Percentiles rank a stretch among this genome's conserved stretches.
Conservation (phyloP, 495 filamentous ascomycete species). For the Beverwykella pulmonaria region DNA sequence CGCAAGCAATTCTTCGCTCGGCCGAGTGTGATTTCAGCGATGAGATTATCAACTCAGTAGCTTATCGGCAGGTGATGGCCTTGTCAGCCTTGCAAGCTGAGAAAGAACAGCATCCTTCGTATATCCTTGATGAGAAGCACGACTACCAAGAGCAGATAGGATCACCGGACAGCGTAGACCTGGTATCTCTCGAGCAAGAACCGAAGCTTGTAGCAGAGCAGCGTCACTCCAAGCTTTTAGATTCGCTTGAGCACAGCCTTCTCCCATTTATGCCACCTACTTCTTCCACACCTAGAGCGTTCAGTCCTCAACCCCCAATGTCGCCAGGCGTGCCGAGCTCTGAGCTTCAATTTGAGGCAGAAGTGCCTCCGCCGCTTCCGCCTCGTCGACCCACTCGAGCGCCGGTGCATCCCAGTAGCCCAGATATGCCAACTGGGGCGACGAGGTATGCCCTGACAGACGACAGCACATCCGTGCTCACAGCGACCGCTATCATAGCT, state of each 20-base stretch:
- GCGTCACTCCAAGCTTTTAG: conserved; percentile 11
- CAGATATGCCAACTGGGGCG: neutral
- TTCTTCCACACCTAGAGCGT: neutral
- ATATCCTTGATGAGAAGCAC: conserved; percentile 3
- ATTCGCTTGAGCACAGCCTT: conserved; percentile 15
- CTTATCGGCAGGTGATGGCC: conserved; percentile 25
- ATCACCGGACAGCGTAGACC: neutral
- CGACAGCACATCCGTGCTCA: neutral
- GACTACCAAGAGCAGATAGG: neutral
- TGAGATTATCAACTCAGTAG: conserved; percentile 30
- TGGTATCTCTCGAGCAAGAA: neutral
- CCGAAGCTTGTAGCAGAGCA: neutral
- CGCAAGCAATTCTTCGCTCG: conserved; percentile 14
- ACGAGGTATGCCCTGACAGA: neutral
- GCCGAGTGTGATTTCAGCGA: conserved; percentile 31
- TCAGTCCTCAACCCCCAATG: neutral
- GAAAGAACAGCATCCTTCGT: neutral
- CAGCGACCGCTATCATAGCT: neutral
- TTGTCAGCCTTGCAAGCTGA: neutral
- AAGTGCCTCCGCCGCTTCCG: conserved; percentile 27
- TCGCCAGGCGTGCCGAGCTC: neutral
- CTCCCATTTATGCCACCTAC: conserved; percentile 31
- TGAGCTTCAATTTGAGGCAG: neutral
- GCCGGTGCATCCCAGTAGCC: neutral
- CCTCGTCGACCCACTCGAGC: conserved; percentile 3